These are phyloP conservation scores for Metarhizium guizhouense DNA, from an alignment of 2,329 filamentous ascomycete species.

Conservation along the genomic window DNA sequence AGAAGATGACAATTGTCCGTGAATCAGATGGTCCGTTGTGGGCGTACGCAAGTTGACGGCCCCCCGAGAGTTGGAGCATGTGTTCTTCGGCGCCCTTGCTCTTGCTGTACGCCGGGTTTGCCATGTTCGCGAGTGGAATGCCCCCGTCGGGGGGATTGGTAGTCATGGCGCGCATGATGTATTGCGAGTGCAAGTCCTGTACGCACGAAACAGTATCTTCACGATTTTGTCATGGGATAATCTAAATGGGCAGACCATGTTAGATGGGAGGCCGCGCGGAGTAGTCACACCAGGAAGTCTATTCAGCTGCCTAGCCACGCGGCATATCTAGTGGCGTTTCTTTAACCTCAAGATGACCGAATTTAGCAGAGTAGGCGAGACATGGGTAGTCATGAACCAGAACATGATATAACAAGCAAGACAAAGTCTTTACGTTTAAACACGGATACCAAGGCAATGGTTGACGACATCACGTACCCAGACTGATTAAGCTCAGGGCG, in stretches of 20 bases:
- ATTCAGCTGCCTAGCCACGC: not conserved
- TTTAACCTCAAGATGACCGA: not conserved
- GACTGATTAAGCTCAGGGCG: not conserved
- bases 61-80: constrained; percentile 1
- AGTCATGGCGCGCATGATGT: too few relatives aligned
- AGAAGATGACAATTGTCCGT: constrained; percentile 13
- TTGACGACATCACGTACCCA: too few relatives aligned
- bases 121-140: not conserved
- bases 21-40: constrained; percentile 12
- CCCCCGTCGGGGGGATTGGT: not conserved
- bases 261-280: not conserved
- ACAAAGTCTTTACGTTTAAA: not conserved
- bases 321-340: not conserved
- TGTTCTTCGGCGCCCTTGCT: constrained; percentile 10
- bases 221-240: not conserved
- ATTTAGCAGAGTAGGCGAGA: not conserved
- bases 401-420: not conserved
- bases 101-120: not conserved
- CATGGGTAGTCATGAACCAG: not conserved
- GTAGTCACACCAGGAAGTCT: not conserved
- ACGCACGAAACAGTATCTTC: too few relatives aligned
- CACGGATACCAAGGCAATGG: too few relatives aligned
- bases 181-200: too few relatives aligned
- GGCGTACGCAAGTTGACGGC: constrained; percentile 13
- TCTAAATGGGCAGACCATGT: not conserved